phyloP scores from a whole-genome alignment of 768 basidiomycete genomes.

The Tulasnella sp. region DNA sequence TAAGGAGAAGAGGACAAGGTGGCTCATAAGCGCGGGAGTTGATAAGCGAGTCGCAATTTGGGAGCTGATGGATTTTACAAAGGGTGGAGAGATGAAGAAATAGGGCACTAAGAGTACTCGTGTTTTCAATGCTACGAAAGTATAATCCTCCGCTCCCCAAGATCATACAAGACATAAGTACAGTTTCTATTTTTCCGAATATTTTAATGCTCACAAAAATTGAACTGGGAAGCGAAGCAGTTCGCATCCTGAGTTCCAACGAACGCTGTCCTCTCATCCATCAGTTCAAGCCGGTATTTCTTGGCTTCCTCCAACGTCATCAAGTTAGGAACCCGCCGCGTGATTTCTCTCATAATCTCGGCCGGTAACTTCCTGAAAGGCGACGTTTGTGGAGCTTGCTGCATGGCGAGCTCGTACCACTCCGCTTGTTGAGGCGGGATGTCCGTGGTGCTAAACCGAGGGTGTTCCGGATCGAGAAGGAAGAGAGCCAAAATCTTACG shows the following conservation, averaged over 20 bases:
- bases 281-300: constrained; percentile 13
- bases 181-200: not conserved
- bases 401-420: not conserved
- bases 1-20: constrained; percentile 48
- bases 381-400: not conserved
- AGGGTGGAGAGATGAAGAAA: not conserved
- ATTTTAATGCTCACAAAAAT: constrained; percentile 12
- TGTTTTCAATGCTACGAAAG: too few species aligned
- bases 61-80: constrained; percentile 40
- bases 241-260: not conserved
- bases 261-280: constrained; percentile 20
- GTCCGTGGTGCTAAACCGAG: not conserved
- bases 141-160: not conserved
- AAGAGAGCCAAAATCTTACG: constrained; percentile 26
- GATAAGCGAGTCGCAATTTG: constrained; percentile 71
- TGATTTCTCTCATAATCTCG: constrained; percentile 6
- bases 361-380: not conserved
- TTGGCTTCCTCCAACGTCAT: constrained; percentile 21
- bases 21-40: constrained; percentile 64
- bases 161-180: not conserved
- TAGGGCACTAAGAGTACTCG: not conserved
- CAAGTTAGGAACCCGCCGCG: not conserved
- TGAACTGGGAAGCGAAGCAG: constrained; percentile 9
- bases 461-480: constrained; percentile 20
- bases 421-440: constrained; percentile 22